Evolutionary conservation across 2,329 filamentous ascomycete species (phyloP), one percentile per base, ranked within the genome.

Genomic region (Alternaria incomplexa): DNA sequence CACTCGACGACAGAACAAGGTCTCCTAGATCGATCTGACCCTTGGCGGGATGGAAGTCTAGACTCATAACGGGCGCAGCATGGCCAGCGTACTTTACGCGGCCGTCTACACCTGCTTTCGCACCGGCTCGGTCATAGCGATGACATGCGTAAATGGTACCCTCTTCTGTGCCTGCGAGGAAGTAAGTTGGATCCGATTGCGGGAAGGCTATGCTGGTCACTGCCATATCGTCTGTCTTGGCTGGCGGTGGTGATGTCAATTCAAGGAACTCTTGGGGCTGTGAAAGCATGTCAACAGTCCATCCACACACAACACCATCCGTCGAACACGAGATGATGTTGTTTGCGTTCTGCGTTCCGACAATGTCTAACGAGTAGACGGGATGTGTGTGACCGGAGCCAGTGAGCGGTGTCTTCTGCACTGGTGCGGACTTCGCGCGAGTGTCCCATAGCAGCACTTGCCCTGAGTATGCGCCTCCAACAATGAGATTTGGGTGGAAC

Each of bases 381-480:
- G 96, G 96, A 76, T 99, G 96, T 8, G 96, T 97, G 79, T 99
- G 96, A 13, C 96, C 94, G 13, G 93, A 94, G 53, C 96, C 95
- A 6, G 95, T 98, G 43, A 99, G 85, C 1, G 96, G 96, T 2
- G 96, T 99, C 82, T 97, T 97, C 74, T 97, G 94, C 6, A 98
- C 93, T 0, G 96, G 95, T 17, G 87, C 83, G 12, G 85, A 89
- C 17, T 93, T 92, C 56, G 93, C 92, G 67, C 96, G 91, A 11
- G 93, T 99, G 77, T 99, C 96, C 96, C 96, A 99, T 17, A 99
- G 87, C 50, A 98, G 87, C 15, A 99, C 93, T 81, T 99, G 96
- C 7, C 96, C 96, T 63, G 93, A 97, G 82, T 99, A 99, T 36
- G 95, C 94, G 52, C 96, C 96, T 64, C 96, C 96, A 64, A 99